Base-by-base conservation (phyloP, 2,329 filamentous ascomycete genomes). In the Akanthomyces dipterigenus region DNA sequence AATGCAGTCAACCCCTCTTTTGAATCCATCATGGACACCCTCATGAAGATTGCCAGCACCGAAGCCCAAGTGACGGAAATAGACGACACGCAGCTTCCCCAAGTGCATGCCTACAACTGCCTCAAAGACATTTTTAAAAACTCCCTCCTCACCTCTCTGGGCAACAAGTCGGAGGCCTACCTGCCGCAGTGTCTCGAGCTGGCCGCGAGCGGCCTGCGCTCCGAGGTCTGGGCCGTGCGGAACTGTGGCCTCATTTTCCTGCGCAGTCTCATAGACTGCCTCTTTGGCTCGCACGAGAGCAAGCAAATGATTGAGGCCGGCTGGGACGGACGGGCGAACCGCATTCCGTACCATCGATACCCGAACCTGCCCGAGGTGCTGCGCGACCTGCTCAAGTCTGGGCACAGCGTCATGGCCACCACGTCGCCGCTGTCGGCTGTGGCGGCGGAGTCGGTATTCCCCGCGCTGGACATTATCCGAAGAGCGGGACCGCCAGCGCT, bases 41-140 rank as follows among this genome's bases (percentile, higher is more conserved):
- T 92, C 5, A 82, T 84, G 63, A 71, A 73, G 3, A 86, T 90
- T 58, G 84, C 87, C 6, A 73, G 78, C 26, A 73, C 77, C 24
- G 79, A 83, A 55, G 82, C 82, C 3, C 75, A 71, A 11, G 77
- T 82, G 46, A 78, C 80, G 0, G 80, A 84, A 62, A 85, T 82
- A 0, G 85, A 88, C 62, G 84, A 82, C 34, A 82, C 82, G 2
- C 88, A 89, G 45, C 76, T 98, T 5, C 89, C 92, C 0, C 93
- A 99, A 73, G 95, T 99, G 0, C 95, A 99, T 72, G 92, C 95
- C 0, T 83, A 96, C 70, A 99, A 99, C 71, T 96, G 90, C 63
- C 78, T 99, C 62, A 95, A 95, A 70, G 92, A 96, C 65, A 88
- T 96, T 2, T 95, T 97, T 73, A 93, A 90, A 62, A 92, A 88